Base-by-base conservation (phyloP, 768 basidiomycete species). In the Suillus luteus region DNA sequence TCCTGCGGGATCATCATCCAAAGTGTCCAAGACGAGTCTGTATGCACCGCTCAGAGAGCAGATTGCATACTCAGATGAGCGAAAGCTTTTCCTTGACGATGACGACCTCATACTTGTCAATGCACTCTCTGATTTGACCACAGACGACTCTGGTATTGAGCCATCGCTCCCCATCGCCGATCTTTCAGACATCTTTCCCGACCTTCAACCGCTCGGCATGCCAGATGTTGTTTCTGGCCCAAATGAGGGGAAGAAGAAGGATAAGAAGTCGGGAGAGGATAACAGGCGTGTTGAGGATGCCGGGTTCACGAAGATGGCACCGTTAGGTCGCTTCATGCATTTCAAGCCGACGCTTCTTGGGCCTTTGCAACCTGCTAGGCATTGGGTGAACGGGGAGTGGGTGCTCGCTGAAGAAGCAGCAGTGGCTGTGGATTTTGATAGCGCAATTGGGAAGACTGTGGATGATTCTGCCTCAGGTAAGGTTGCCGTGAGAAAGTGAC, bases 301-400 rank as follows among this genome's bases (percentile, higher is more conserved):
- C 9, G 86, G 86, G 17, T 87, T 86, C 62, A 87, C 88, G 37
- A 93, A 90, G 66, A 78, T 98, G 33, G 85, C 86, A 31, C 90
- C 93, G 33, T 83, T 87, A 52, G 88, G 88, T 31, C 80, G 84
- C 63, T 89, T 96, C 73, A 92, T 97, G 89, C 81, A 86, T 61
- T 79, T 82, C 41, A 92, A 91, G 72, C 93, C 95, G 2, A 90
- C 94, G 2, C 83, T 99, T 33, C 80, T 98, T 40, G 89, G 93
- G 11, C 85, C 95, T 54, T 78, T 99, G 41, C 83, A 93, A 66
- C 97, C 96, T 7, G 85, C 91, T 6, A 88, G 83, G 70, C 88
- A 88, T 66, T 89, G 87, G 81, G 85, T 82, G 65, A 79, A 86
- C 55, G 90, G 84, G 1, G 77, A 78, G 46, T 92, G 90, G 87